Percentiles rank a stretch among this genome's conserved stretches.
These are phyloP conservation scores for Avena atlantica DNA, from an alignment of 176 grass and related monocot genomes.

Conservation along the genomic window DNA sequence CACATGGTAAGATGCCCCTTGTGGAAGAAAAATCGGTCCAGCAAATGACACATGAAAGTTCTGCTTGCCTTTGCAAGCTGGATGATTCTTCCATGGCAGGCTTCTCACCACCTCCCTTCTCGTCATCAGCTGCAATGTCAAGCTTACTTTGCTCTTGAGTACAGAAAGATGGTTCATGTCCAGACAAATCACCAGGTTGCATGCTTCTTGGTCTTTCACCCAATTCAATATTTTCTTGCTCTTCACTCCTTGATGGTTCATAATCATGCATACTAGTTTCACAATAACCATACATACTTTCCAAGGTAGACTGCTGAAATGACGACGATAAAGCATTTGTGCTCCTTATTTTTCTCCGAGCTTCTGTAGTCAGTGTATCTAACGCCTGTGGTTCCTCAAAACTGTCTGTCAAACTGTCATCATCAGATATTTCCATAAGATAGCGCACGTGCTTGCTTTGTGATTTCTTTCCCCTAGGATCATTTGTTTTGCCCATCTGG, in stretches of 20 bases:
- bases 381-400: slow-evolving; percentile 27
- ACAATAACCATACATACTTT: slow-evolving; percentile 24
- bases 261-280: slow-evolving; percentile 50
- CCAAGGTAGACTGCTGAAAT: slow-evolving; percentile 38
- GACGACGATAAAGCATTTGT: slow-evolving; percentile 34
- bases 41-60: too few species aligned
- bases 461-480: slow-evolving; percentile 46
- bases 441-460: slow-evolving; percentile 41
- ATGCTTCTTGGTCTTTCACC: slow-evolving; percentile 25
- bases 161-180: slow-evolving; percentile 46
- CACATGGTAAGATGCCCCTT: too few species aligned
- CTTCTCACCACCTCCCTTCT: slow-evolving; percentile 34
- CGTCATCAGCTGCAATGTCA: slow-evolving; percentile 41
- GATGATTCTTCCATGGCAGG: too few species aligned
- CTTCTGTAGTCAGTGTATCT: slow-evolving; percentile 21
- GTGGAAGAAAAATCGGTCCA: too few species aligned
- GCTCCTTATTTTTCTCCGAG: slow-evolving; percentile 37
- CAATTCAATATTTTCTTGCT: slow-evolving; percentile 13
- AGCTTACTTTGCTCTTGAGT: slow-evolving; percentile 46
- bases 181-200: slow-evolving; percentile 31
- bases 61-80: too few species aligned
- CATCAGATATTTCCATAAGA: slow-evolving; percentile 47
- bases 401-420: slow-evolving; percentile 32
- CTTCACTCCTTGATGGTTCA: slow-evolving; percentile 32
- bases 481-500: slow-evolving; percentile 39